phyloP scores from a whole-genome alignment of 2,329 filamentous ascomycete genomes.

The Hansfordia pulvinata region DNA sequence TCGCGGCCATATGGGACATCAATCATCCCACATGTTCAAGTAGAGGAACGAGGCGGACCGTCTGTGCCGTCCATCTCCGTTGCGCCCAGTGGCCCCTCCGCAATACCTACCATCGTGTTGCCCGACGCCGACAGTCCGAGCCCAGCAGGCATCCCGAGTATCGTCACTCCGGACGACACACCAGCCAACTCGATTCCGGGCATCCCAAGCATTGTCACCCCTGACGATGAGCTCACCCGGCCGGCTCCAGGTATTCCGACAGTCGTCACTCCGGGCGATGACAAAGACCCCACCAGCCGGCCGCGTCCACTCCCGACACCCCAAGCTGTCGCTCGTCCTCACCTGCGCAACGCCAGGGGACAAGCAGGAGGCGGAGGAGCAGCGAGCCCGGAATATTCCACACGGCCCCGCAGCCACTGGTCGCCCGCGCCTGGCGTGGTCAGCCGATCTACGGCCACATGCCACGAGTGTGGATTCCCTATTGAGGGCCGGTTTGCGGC shows the following conservation, averaged over 20 bases:
- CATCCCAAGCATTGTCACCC: too few species aligned
- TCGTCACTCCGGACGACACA: too few species aligned
- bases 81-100: constrained; percentile 23
- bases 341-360: too few species aligned
- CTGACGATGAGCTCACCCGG: constrained; percentile 6
- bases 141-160: too few species aligned
- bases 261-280: constrained; percentile 31
- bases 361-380: too few species aligned
- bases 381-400: too few species aligned
- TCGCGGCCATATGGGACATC: constrained; percentile 20
- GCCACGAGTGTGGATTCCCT: constrained; percentile 69
- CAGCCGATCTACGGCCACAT: constrained; percentile 53
- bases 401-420: constrained; percentile 48
- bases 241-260: constrained; percentile 20
- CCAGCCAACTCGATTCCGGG: too few species aligned
- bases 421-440: constrained; percentile 35
- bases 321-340: too few species aligned
- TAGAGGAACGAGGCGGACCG: constrained; percentile 25
- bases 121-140: constrained; percentile 16
- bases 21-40: constrained; percentile 28
- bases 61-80: constrained; percentile 38
- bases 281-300: constrained; percentile 6
- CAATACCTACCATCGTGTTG: constrained; percentile 25
- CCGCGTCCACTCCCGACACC: constrained; percentile 6
- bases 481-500: constrained; percentile 88